phyloP scores from a whole-genome alignment of 2,329 filamentous ascomycete genomes.

The Pseudogymnoascus sp. region DNA sequence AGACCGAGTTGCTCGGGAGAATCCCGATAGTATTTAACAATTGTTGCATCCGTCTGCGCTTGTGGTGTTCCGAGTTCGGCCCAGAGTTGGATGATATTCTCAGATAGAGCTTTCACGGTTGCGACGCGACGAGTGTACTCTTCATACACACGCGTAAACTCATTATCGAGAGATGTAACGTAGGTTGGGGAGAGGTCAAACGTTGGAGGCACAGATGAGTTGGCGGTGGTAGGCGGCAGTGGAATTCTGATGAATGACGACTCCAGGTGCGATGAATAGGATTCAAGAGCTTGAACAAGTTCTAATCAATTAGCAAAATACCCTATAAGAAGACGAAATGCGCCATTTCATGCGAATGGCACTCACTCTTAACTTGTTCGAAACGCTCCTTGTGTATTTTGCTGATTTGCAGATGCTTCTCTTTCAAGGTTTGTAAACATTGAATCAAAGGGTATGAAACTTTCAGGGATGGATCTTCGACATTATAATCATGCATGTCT shows the following conservation, averaged over 20 bases:
- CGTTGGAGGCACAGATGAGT: slow-evolving; percentile 66
- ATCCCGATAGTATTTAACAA: slow-evolving; percentile 84
- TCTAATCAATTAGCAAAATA: slow-evolving; percentile 42
- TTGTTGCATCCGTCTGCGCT: slow-evolving; percentile 77
- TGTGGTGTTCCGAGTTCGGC: slow-evolving; percentile 91
- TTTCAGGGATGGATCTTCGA: slow-evolving; percentile 59
- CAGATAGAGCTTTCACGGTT: slow-evolving; percentile 63
- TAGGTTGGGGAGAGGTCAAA: slow-evolving; percentile 93
- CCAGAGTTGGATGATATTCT: slow-evolving; percentile 91
- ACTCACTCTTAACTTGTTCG: slow-evolving; percentile 87
- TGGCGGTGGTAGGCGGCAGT: slow-evolving; percentile 72
- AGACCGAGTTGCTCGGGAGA: slow-evolving; percentile 89
- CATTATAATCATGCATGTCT: slow-evolving; percentile 52
- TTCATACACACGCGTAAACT: slow-evolving; percentile 92
- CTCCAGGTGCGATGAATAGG: slow-evolving; percentile 93
- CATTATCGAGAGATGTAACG: slow-evolving; percentile 74
- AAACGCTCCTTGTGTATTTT: slow-evolving; percentile 84
- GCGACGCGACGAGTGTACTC: slow-evolving; percentile 82
- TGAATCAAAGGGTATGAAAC: slow-evolving; percentile 76
- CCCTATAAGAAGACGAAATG: slow-evolving; percentile 14
- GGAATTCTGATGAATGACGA: slow-evolving; percentile 76
- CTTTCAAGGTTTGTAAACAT: slow-evolving; percentile 73
- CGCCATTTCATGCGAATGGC: neutral
- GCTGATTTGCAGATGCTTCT: slow-evolving; percentile 74
- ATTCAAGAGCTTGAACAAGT: slow-evolving; percentile 86